Conservation (phyloP, 192 early-diverging fungal species). For the Cladochytrium replicatum region DNA sequence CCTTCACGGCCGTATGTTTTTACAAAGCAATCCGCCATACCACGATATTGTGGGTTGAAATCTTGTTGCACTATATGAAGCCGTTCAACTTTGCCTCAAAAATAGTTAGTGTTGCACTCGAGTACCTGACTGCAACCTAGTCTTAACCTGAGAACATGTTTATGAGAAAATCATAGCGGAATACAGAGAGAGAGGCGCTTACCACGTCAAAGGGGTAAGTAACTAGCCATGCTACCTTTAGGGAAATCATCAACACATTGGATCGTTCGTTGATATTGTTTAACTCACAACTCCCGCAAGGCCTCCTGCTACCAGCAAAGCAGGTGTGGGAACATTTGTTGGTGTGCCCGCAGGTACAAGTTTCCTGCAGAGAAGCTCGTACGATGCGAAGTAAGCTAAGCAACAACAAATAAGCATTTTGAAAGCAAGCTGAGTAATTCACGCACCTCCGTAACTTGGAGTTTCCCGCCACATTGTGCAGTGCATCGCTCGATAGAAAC, state of each 20-base stretch:
- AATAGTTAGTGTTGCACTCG: too few relatives aligned
- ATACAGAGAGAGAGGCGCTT: too few relatives aligned
- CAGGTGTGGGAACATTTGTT: conserved; percentile 18
- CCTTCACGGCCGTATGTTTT: conserved; percentile 28
- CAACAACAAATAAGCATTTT: too few relatives aligned
- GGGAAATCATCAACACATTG: too few relatives aligned
- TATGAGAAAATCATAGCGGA: too few relatives aligned
- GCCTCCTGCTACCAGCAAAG: conserved; percentile 36
- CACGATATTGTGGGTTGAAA: conserved; percentile 7
- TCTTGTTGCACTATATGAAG: conserved; percentile 6
- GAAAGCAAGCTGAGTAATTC: too few relatives aligned
- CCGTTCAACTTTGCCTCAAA: too few relatives aligned
- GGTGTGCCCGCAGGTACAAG: conserved; percentile 18
- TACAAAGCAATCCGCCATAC: conserved; percentile 6
- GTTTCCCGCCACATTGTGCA: conserved; percentile 35
- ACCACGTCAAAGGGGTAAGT: conserved; percentile 45
- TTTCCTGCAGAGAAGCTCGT: conserved; percentile 27
- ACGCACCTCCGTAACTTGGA: conserved; percentile 28
- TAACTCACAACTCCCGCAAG: conserved; percentile 28
- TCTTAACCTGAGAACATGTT: too few relatives aligned
- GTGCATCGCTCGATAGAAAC: conserved; percentile 24
- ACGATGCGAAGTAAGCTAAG: conserved; percentile 37
- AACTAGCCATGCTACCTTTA: conserved; percentile 22
- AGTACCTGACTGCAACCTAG: conserved; percentile 31
- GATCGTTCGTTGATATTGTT: too few relatives aligned